These are phyloP conservation scores for Nakazawaea laoshanensis DNA, from an alignment of 805 yeast genomes.

Conservation along the genomic window DNA sequence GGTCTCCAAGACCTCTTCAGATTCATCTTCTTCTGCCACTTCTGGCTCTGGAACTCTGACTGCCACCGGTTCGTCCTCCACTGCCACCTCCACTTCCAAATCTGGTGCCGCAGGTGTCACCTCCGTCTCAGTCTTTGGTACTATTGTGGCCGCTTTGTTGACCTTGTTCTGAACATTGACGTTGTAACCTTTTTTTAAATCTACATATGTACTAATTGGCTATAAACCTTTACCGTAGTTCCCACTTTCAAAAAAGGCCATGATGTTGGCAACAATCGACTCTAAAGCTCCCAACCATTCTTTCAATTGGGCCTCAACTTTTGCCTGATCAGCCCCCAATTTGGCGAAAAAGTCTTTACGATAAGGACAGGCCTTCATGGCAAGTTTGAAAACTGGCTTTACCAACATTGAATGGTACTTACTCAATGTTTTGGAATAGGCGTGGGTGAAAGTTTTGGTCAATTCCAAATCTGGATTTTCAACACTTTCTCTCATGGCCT, in stretches of 20 bases:
- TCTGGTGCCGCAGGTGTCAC: conserved; percentile 18
- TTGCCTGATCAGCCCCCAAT: conserved; percentile 67
- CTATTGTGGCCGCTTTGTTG: conserved; percentile 39
- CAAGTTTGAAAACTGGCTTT: conserved; percentile 83
- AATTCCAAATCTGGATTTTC: conserved; percentile 57
- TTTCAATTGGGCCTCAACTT: conserved; percentile 55
- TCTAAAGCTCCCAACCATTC: conserved; percentile 76
- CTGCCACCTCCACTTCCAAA: conserved; percentile 22
- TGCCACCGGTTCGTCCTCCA: conserved; percentile 31
- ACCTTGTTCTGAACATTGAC: conserved; percentile 32
- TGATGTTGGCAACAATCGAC: conserved; percentile 59
- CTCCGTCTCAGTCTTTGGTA: conserved; percentile 36
- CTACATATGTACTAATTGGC: conserved; percentile 2
- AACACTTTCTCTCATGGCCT: conserved; percentile 75
- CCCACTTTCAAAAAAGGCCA: conserved; percentile 70
- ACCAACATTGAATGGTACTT: conserved; percentile 77
- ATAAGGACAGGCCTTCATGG: conserved; percentile 94
- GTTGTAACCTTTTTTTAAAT: background rate
- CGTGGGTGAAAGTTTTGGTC: conserved; percentile 70
- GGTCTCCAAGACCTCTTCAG: conserved; percentile 18
- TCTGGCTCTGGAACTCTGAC: conserved; percentile 19
- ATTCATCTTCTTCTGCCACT: conserved; percentile 18
- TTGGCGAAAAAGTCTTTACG: conserved; percentile 78
- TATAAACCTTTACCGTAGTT: conserved; percentile 75
- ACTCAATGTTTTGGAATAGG: conserved; percentile 74